Percentiles rank a stretch among this genome's conserved stretches.
phyloP scores from a whole-genome alignment of 805 yeast genomes.

The Schwanniomyces polymorphus region DNA sequence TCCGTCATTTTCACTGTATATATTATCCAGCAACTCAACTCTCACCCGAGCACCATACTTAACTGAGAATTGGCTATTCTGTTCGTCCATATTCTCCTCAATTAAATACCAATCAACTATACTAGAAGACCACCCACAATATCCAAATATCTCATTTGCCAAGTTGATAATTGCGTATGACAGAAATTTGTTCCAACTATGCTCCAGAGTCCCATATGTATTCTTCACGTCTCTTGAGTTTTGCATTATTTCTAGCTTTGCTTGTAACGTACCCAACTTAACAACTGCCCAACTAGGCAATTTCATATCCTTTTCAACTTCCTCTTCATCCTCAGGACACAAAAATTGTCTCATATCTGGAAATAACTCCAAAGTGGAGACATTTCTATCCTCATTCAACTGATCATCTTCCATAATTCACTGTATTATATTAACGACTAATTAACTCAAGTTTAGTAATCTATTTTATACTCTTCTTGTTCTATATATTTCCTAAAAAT shows the following conservation, averaged over 20 bases:
- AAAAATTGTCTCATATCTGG: conserved; percentile 21
- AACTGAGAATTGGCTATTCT: conserved; percentile 18
- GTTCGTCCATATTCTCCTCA: conserved; percentile 18
- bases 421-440: no score
- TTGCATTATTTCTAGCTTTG: conserved; percentile 41
- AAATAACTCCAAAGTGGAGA: conserved; percentile 16
- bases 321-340: background rate
- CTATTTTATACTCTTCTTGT: background rate
- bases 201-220: background rate
- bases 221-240: conserved; percentile 12
- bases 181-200: conserved; percentile 1
- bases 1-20: conserved; percentile 38
- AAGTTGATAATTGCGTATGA: conserved; percentile 29
- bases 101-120: conserved; percentile 25
- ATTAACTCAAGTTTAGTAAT: no score
- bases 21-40: conserved; percentile 45
- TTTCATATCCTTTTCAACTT: conserved; percentile 7
- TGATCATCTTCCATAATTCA: background rate
- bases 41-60: conserved; percentile 28
- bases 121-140: conserved; percentile 56
- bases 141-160: conserved; percentile 56
- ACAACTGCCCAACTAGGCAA: conserved; percentile 47
- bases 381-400: background rate
- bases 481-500: background rate
- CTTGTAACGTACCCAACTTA: conserved; percentile 49